These are phyloP conservation scores for Hansenula sp. DNA, from an alignment of 1,139 yeast species.

Conservation along the genomic window DNA sequence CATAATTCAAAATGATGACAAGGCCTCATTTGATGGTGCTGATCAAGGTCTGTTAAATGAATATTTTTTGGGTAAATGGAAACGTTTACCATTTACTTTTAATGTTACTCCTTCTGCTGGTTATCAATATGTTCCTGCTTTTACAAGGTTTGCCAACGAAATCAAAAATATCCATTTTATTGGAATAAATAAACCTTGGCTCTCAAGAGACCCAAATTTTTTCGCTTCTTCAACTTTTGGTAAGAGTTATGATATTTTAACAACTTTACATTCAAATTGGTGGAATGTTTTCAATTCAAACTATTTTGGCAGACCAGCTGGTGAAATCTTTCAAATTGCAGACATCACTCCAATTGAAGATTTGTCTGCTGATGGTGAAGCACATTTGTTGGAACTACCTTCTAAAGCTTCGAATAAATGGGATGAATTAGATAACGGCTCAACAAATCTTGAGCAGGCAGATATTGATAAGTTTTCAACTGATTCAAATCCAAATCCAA, in stretches of 20 bases:
- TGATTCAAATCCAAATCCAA: constrained; percentile 3
- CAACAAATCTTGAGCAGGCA: constrained; percentile 4
- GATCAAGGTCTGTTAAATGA: constrained; percentile 91
- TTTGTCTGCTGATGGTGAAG: constrained; percentile 13
- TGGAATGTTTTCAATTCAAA: constrained; percentile 17
- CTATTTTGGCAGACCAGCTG: constrained; percentile 14
- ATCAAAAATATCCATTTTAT: constrained; percentile 75
- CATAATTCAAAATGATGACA: constrained; percentile 28
- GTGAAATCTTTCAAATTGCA: constrained; percentile 9
- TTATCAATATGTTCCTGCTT: constrained; percentile 83
- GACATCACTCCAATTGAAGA: constrained; percentile 12
- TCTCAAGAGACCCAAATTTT: constrained; percentile 10
- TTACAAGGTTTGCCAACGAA: constrained; percentile 48
- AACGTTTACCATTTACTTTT: constrained; percentile 69
- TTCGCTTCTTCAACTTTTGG: constrained; percentile 8
- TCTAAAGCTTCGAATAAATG: constrained; percentile 8
- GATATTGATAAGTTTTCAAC: background rate
- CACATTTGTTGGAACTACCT: constrained; percentile 7
- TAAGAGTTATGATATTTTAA: constrained; percentile 10
- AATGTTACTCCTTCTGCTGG: constrained; percentile 79
- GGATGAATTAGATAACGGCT: constrained; percentile 3
- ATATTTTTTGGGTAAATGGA: constrained; percentile 64
- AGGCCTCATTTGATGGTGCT: constrained; percentile 83
- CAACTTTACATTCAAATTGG: constrained; percentile 12
- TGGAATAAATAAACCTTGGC: constrained; percentile 87